Conservation (phyloP, 2,329 filamentous ascomycete genomes). For the Ramichloridium luteum region DNA sequence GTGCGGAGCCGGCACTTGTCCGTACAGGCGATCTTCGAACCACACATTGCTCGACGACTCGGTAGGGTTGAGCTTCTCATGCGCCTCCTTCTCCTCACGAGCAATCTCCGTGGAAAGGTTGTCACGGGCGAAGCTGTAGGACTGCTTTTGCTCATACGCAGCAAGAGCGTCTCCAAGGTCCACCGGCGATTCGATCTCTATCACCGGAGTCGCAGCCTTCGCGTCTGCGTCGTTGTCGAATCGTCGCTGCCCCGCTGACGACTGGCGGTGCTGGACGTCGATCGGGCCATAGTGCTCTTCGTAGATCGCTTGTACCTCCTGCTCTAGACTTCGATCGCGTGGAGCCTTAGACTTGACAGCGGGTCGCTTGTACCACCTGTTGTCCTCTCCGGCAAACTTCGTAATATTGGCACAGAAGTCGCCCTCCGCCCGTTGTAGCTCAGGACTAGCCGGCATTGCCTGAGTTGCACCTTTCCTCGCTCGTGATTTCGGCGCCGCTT, state of each 20-base stretch:
- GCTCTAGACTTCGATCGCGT: slow-evolving; percentile 25
- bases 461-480: slow-evolving; percentile 6
- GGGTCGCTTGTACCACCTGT: slow-evolving; percentile 28
- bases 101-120: slow-evolving; percentile 16
- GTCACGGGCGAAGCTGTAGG: slow-evolving; percentile 13
- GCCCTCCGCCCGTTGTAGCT: slow-evolving; percentile 24
- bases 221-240: too few relatives aligned
- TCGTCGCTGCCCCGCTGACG: not conserved
- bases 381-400: slow-evolving; percentile 22
- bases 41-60: slow-evolving; percentile 6
- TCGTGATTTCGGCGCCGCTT: too few relatives aligned
- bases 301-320: slow-evolving; percentile 31
- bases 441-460: slow-evolving; percentile 4
- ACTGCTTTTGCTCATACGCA: slow-evolving; percentile 15
- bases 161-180: slow-evolving; percentile 17
- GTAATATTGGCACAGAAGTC: slow-evolving; percentile 26
- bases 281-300: slow-evolving; percentile 32
- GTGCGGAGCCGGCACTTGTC: slow-evolving; percentile 5
- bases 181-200: slow-evolving; percentile 14
- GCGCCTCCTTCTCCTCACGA: slow-evolving; percentile 11
- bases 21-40: too few relatives aligned
- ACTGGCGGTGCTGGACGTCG: slow-evolving; percentile 18
- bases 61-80: slow-evolving; percentile 10
- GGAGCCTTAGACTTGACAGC: too few relatives aligned
- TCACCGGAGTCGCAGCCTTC: slow-evolving; percentile 7